phyloP scores from a whole-genome alignment of 495 filamentous ascomycete genomes.

The Margaritispora aquatica region DNA sequence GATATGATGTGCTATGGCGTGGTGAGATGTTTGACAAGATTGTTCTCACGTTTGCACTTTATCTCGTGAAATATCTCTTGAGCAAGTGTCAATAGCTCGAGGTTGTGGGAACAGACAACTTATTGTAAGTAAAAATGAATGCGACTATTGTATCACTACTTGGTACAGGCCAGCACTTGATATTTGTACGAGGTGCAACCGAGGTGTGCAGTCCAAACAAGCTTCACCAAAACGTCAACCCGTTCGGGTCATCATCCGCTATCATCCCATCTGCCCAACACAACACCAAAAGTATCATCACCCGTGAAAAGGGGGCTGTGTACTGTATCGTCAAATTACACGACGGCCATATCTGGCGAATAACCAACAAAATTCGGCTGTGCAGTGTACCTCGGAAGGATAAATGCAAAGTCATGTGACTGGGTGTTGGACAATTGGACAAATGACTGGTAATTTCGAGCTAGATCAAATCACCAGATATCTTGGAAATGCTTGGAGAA shows the following conservation, averaged over 20 bases:
- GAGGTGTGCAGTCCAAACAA: not conserved
- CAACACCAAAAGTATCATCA: not conserved
- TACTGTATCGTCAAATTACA: not conserved
- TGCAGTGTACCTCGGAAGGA: not conserved
- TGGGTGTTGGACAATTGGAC: too few species aligned
- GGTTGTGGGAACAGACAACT: too few species aligned
- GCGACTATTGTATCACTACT: not conserved
- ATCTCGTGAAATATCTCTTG: not conserved
- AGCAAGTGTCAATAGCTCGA: not conserved
- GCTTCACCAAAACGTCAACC: not conserved
- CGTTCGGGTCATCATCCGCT: not conserved
- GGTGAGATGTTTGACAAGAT: not conserved
- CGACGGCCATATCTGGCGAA: not conserved
- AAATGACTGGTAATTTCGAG: too few species aligned
- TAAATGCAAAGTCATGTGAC: not conserved
- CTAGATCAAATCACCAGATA: too few species aligned
- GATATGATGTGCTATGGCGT: not conserved
- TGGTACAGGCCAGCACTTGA: not conserved
- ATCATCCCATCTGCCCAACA: not conserved
- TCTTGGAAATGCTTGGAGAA: too few species aligned
- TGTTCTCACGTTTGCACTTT: not conserved
- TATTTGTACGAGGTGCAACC: not conserved
- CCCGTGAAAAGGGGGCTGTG: not conserved
- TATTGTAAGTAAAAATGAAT: too few species aligned
- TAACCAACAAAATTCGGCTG: not conserved